Evolutionary conservation across 495 filamentous ascomycete species (phyloP).

Genomic region (Aspergillus ostianus): DNA sequence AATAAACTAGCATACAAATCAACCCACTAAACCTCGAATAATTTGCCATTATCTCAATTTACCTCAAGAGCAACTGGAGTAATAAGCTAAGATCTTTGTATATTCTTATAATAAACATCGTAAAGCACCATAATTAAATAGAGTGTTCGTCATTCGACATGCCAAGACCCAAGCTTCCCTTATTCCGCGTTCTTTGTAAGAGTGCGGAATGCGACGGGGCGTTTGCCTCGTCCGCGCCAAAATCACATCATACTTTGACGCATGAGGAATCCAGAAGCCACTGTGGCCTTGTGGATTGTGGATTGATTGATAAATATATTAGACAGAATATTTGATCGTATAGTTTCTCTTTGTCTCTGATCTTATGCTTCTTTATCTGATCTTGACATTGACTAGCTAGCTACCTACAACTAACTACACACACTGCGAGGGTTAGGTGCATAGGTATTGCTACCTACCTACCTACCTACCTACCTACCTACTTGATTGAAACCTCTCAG

Average conservation of each 20-base stretch:
- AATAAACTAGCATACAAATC: neutral
- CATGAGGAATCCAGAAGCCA: neutral
- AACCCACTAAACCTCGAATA: neutral
- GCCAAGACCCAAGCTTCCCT: neutral
- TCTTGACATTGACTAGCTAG: neutral
- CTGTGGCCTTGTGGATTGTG: neutral
- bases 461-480: too few relatives aligned
- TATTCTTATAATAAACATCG: neutral
- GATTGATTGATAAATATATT: constrained; percentile 4
- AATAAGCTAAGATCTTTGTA: neutral
- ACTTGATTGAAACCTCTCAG: neutral
- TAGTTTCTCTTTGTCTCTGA: neutral
- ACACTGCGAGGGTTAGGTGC: too few relatives aligned
- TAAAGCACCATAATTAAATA: neutral
- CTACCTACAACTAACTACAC: too few relatives aligned
- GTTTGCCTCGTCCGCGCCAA: neutral
- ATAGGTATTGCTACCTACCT: too few relatives aligned
- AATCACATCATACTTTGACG: constrained; percentile 1
- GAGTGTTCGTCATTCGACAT: neutral
- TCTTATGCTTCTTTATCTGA: neutral
- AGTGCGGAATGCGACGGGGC: constrained; percentile 30
- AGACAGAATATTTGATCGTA: too few relatives aligned
- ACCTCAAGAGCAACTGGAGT: too few relatives aligned
- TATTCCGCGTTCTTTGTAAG: constrained; percentile 37
- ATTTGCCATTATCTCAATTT: too few relatives aligned